phyloP scores from a whole-genome alignment of 805 yeast species.

The Saccharomycopsis fodiens region DNA sequence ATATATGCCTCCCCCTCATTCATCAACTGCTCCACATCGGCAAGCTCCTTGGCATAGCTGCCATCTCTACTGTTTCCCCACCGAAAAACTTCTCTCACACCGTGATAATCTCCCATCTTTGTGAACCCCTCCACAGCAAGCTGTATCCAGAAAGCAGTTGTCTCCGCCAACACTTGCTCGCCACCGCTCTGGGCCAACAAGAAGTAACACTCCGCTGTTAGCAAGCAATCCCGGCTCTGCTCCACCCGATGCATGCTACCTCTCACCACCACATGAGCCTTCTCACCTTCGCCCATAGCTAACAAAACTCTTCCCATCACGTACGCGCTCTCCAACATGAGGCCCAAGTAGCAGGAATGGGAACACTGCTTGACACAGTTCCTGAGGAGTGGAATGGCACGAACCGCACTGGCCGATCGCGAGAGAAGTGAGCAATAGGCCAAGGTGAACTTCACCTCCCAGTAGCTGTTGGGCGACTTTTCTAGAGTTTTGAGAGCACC shows the following conservation, averaged over 20 bases:
- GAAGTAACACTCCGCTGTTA: constrained; percentile 33
- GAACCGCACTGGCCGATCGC: constrained; percentile 28
- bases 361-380: constrained; percentile 44
- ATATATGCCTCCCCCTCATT: not conserved
- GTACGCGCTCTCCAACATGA: constrained; percentile 40
- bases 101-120: not conserved
- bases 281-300: constrained; percentile 34
- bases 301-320: constrained; percentile 39
- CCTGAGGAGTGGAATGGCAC: constrained; percentile 43
- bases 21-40: not conserved
- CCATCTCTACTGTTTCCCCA: not conserved
- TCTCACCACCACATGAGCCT: constrained; percentile 35
- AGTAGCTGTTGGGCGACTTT: constrained; percentile 30
- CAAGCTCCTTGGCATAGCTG: not conserved
- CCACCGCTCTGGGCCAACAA: constrained; percentile 24
- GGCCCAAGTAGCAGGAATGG: constrained; percentile 36
- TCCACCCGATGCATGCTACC: constrained; percentile 39
- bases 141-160: not conserved
- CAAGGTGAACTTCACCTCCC: constrained; percentile 40
- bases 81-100: constrained; percentile 1
- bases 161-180: not conserved
- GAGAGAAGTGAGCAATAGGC: constrained; percentile 39
- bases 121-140: not conserved
- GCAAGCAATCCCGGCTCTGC: constrained; percentile 32
- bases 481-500: constrained; percentile 23